Evolutionary conservation across 2,329 filamentous ascomycete genomes (phyloP).

Genomic region (Alternaria infectoria): DNA sequence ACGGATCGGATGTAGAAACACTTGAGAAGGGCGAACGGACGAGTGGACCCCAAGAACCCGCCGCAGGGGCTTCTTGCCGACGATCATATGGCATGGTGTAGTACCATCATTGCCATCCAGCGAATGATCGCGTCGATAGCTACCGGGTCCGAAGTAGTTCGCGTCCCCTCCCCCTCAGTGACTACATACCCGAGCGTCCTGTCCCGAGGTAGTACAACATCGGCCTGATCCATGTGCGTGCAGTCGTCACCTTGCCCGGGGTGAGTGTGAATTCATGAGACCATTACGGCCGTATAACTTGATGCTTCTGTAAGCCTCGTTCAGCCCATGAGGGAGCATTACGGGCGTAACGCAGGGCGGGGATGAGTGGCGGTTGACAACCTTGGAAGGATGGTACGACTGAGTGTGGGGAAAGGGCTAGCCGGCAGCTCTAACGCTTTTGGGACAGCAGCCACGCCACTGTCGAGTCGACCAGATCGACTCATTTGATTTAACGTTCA

Average conservation of each 20-base stretch:
- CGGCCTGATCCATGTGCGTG: background rate
- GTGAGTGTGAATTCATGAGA: background rate
- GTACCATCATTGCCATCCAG: background rate
- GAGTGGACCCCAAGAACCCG: background rate
- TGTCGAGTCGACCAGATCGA: background rate
- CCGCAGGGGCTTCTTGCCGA: background rate
- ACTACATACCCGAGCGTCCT: background rate
- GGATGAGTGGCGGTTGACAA: background rate
- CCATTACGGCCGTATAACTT: background rate
- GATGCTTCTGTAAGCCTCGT: background rate
- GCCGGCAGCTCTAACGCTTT: background rate
- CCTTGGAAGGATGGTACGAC: too few species aligned
- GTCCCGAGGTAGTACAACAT: background rate
- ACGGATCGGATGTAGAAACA: background rate
- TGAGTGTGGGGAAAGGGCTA: slow-evolving; percentile 1
- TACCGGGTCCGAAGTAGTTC: background rate
- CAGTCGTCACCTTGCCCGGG: background rate
- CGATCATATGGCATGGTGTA: background rate
- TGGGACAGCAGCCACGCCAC: background rate
- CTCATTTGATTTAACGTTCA: background rate
- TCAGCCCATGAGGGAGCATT: background rate
- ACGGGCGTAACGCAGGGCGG: background rate
- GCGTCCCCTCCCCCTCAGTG: background rate
- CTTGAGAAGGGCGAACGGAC: background rate
- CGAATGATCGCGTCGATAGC: background rate